phyloP scores from a whole-genome alignment of 2,329 filamentous ascomycete species.

The Nigrospora osmanthi region DNA sequence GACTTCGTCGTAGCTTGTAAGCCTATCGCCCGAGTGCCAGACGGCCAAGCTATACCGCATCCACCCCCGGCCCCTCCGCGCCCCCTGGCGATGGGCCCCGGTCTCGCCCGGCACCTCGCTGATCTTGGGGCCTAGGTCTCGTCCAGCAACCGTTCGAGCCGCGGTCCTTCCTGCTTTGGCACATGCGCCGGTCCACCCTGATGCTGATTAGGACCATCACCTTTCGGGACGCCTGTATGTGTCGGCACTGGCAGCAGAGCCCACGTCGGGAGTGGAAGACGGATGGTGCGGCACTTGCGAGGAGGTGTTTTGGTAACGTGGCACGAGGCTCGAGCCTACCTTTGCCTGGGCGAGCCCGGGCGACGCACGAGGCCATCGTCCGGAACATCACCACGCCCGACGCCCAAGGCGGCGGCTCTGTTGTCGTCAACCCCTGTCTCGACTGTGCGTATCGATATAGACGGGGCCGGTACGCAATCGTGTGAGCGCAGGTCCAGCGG shows the following conservation, averaged over 20 bases:
- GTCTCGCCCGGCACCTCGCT: too few relatives aligned
- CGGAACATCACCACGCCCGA: neutral
- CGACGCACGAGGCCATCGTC: neutral
- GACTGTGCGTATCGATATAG: neutral
- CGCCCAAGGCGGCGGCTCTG: neutral
- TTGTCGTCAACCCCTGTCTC: neutral
- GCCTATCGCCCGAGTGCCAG: neutral
- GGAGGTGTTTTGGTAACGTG: conserved; percentile 4
- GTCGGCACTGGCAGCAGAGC: conserved; percentile 3
- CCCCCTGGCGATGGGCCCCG: neutral
- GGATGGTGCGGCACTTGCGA: conserved; percentile 5
- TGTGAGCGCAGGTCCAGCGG: neutral
- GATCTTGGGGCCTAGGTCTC: neutral
- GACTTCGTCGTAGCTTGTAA: conserved; percentile 16
- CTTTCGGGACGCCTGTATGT: conserved; percentile 11
- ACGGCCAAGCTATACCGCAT: neutral
- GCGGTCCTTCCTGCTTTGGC: conserved; percentile 10
- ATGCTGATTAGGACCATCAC: conserved; percentile 6
- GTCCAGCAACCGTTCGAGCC: conserved; percentile 2
- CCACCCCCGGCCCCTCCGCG: neutral
- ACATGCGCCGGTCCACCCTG: conserved; percentile 12
- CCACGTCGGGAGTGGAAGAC: conserved; percentile 4
- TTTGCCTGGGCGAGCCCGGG: neutral
- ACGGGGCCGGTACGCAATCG: neutral
- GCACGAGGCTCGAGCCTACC: conserved; percentile 2